A percentile compares a stretch with the other conserved stretches of the same genome.
phyloP scores from a whole-genome alignment of 2,329 filamentous ascomycete species.

The Claviceps lovelessii region DNA sequence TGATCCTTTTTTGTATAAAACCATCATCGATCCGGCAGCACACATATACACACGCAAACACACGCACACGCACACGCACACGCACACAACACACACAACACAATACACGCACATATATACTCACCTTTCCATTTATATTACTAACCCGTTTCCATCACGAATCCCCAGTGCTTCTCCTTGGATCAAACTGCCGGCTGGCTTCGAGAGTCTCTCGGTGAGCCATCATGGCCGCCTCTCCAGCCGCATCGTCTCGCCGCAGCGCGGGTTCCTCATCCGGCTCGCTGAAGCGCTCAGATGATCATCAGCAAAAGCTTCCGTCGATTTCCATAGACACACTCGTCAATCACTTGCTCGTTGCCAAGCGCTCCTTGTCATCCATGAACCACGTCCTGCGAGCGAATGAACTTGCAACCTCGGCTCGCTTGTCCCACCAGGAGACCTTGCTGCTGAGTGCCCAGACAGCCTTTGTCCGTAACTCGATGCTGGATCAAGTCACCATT shows the following conservation, averaged over 20 bases:
- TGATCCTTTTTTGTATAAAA: not conserved
- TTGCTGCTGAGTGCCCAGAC: slow-evolving; percentile 58
- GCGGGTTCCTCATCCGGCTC: slow-evolving; percentile 22
- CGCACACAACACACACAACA: not conserved
- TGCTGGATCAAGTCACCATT: slow-evolving; percentile 40
- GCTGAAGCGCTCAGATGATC: slow-evolving; percentile 16
- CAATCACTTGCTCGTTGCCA: slow-evolving; percentile 70
- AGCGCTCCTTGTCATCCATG: slow-evolving; percentile 75
- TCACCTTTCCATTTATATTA: not conserved
- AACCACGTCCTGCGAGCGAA: slow-evolving; percentile 72
- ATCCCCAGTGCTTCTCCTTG: not conserved
- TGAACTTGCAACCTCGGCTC: slow-evolving; percentile 66
- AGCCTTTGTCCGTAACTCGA: slow-evolving; percentile 49
- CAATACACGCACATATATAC: not conserved
- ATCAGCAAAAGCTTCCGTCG: slow-evolving; percentile 6
- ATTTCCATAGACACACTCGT: slow-evolving; percentile 61
- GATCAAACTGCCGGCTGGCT: not conserved
- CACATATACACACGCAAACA: not conserved
- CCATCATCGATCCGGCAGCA: not conserved
- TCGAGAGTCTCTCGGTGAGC: not conserved
- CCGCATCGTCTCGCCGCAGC: slow-evolving; percentile 22
- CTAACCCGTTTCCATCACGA: not conserved
- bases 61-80: not conserved
- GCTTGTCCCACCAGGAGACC: slow-evolving; percentile 62
- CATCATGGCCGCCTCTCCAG: slow-evolving; percentile 23